Evolutionary conservation across 192 early-diverging fungal species (phyloP).

Genomic region (Anaeromyces robustus): DNA sequence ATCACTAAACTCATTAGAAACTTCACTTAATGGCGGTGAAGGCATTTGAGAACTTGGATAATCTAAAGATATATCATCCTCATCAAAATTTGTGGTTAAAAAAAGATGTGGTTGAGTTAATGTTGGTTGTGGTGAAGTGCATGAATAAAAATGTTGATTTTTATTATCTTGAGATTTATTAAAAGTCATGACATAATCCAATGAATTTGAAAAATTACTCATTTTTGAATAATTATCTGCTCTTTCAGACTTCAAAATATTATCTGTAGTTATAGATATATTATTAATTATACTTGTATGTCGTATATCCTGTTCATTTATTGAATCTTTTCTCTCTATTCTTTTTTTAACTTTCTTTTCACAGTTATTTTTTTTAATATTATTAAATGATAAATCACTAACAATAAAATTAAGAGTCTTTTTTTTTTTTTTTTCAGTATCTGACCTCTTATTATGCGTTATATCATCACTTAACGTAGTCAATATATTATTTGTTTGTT

Average conservation of each 20-base stretch:
- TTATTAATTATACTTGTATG: background rate
- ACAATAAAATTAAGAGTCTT: background rate
- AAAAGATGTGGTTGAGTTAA: background rate
- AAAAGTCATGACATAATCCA: background rate
- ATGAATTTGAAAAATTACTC: background rate
- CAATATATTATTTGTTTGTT: background rate
- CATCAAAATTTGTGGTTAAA: background rate
- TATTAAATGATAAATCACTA: background rate
- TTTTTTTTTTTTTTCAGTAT: background rate
- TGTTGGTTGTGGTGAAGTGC: background rate
- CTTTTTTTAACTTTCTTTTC: background rate
- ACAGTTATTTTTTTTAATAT: background rate
- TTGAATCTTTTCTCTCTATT: background rate
- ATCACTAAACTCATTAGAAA: background rate
- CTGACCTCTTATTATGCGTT: background rate
- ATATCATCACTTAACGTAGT: background rate
- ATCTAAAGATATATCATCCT: background rate
- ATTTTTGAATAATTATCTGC: background rate
- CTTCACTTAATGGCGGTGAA: background rate
- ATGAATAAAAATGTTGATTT: background rate
- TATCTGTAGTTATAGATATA: background rate
- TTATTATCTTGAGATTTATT: background rate
- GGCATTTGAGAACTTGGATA: background rate
- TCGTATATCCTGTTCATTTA: background rate
- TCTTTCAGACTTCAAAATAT: background rate